Conservation (phyloP, 2,329 filamentous ascomycete genomes). For the Orbilia oligospora region DNA sequence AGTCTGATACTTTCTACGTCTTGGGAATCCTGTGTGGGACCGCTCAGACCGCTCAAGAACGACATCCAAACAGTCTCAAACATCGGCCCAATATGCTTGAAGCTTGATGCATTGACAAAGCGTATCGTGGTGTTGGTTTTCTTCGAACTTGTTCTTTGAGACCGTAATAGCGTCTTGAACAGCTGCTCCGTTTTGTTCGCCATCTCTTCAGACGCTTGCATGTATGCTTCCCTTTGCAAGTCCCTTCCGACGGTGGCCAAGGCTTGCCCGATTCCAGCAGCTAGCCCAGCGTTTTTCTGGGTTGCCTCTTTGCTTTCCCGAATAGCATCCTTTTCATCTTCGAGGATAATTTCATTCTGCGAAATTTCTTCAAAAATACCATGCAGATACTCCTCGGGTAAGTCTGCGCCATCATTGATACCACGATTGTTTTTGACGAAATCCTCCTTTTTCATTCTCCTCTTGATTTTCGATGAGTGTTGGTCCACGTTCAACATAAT, state of each 20-base stretch:
- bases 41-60: conserved; percentile 93
- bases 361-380: conserved; percentile 94
- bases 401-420: conserved; percentile 95
- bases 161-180: conserved; percentile 92
- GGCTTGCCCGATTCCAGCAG: conserved; percentile 87
- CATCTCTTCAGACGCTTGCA: conserved; percentile 97
- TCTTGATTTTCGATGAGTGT: conserved; percentile 86
- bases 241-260: conserved; percentile 93
- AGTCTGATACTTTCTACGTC: conserved; percentile 92
- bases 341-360: conserved; percentile 91
- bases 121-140: conserved; percentile 76
- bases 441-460: conserved; percentile 93
- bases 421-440: conserved; percentile 99
- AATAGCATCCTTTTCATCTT: conserved; percentile 90
- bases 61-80: conserved; percentile 99
- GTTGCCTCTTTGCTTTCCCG: conserved; percentile 73
- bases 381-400: conserved; percentile 91
- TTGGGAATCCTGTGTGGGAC: conserved; percentile 91
- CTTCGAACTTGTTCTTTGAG: conserved; percentile 82
- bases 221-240: conserved; percentile 89
- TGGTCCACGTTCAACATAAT: conserved; percentile 97
- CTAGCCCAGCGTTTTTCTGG: conserved; percentile 76
- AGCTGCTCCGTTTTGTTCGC: conserved; percentile 83
- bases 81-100: conserved; percentile 96
- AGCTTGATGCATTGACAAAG: conserved; percentile 93